phyloP scores from a whole-genome alignment of 2,329 filamentous ascomycete genomes.

The Grosmannia clavigera region DNA sequence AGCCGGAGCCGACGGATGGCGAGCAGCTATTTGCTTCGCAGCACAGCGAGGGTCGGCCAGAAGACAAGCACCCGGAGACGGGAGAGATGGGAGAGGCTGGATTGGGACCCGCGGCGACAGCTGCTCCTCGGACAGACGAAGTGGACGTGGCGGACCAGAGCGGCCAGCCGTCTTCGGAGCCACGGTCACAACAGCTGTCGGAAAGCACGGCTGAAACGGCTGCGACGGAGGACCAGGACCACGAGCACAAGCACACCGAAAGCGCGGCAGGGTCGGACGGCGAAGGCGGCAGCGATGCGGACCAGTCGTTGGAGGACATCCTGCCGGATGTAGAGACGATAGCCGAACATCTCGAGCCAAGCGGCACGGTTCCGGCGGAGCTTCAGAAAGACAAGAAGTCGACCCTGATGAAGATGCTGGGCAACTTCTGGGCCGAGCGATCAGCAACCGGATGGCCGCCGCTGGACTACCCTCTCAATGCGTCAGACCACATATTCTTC shows the following conservation, averaged over 20 bases:
- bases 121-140: neutral
- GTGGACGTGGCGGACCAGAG: neutral
- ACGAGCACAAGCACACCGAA: slow-evolving; percentile 27
- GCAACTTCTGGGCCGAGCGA: slow-evolving; percentile 96
- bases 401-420: slow-evolving; percentile 87
- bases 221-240: slow-evolving; percentile 17
- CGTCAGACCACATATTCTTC: slow-evolving; percentile 88
- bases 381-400: slow-evolving; percentile 87
- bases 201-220: neutral
- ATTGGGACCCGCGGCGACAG: neutral
- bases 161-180: neutral
- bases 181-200: slow-evolving; percentile 17
- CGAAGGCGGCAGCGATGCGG: slow-evolving; percentile 59
- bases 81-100: neutral
- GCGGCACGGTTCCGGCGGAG: slow-evolving; percentile 52
- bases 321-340: slow-evolving; percentile 50
- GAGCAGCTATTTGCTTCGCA: slow-evolving; percentile 30
- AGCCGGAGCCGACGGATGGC: slow-evolving; percentile 56
- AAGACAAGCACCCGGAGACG: neutral
- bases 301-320: slow-evolving; percentile 59
- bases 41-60: slow-evolving; percentile 15
- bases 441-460: slow-evolving; percentile 90
- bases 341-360: slow-evolving; percentile 48
- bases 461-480: slow-evolving; percentile 80
- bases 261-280: slow-evolving; percentile 55